Conservation (phyloP, 2,329 filamentous ascomycete species). For the Aspergillus tubingensis region DNA sequence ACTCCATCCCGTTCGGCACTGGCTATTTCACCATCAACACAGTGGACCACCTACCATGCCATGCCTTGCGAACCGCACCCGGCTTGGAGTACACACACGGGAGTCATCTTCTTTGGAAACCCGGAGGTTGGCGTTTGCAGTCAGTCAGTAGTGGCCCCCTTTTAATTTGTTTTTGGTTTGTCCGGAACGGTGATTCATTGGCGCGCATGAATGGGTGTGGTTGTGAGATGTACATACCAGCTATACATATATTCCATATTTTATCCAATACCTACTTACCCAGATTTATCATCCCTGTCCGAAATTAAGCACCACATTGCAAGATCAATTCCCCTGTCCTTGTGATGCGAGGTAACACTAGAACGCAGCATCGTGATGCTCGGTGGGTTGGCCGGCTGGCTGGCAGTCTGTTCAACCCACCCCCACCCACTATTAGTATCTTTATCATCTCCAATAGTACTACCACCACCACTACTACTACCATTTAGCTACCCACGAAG, state of each 20-base stretch:
- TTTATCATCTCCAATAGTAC: too few species aligned
- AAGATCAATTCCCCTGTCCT: background rate
- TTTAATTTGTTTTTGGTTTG: background rate
- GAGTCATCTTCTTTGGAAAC: background rate
- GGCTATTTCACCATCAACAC: background rate
- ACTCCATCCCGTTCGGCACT: background rate
- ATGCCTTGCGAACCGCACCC: background rate
- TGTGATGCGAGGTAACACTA: too few species aligned
- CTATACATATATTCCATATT: background rate
- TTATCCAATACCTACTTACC: background rate
- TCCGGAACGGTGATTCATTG: background rate
- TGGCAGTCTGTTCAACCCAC: too few species aligned
- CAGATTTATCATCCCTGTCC: background rate
- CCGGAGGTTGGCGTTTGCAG: background rate
- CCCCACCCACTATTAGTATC: too few species aligned
- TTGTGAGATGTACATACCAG: constrained; percentile 2
- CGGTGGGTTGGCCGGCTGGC: too few species aligned
- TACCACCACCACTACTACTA: too few species aligned
- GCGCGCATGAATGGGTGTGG: background rate
- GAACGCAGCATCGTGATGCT: too few species aligned
- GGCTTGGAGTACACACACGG: background rate
- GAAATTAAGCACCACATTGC: background rate
- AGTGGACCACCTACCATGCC: background rate
- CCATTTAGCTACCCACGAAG: too few species aligned
- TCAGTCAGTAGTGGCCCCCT: background rate